phyloP scores from a whole-genome alignment of 2,329 filamentous ascomycete genomes.

The Cordyceps cateniannulata region DNA sequence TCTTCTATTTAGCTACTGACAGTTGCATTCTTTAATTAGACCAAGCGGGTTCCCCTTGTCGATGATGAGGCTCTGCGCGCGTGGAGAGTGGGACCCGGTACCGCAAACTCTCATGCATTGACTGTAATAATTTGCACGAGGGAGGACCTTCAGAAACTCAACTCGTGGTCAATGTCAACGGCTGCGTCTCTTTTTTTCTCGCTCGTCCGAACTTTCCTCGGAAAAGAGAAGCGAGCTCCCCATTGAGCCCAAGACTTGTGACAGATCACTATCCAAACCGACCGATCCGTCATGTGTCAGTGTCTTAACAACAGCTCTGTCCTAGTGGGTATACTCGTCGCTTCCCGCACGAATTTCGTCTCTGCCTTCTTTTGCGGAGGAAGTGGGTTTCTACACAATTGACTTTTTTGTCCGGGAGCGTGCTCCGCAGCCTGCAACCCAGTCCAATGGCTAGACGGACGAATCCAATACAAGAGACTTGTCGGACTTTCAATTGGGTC shows the following conservation, averaged over 20 bases:
- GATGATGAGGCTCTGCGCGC: constrained; percentile 4
- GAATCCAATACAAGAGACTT: neutral
- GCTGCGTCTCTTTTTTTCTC: neutral
- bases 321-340: neutral
- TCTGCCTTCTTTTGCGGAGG: neutral
- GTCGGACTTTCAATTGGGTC: neutral
- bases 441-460: neutral
- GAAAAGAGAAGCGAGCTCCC: neutral
- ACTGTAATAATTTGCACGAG: neutral
- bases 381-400: neutral
- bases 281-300: neutral
- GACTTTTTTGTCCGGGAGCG: neutral
- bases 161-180: neutral
- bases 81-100: neutral
- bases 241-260: neutral
- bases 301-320: neutral
- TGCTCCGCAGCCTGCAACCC: neutral
- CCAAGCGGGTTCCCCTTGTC: neutral
- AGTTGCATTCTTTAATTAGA: neutral
- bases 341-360: neutral
- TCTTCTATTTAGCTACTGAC: neutral
- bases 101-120: constrained; percentile 1
- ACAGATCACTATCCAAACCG: neutral
- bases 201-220: neutral
- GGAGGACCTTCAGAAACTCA: neutral